Percentiles rank a stretch among this genome's conserved stretches.
phyloP scores from a whole-genome alignment of 2,329 filamentous ascomycete species.

The Sarocladiaceae sp. region DNA sequence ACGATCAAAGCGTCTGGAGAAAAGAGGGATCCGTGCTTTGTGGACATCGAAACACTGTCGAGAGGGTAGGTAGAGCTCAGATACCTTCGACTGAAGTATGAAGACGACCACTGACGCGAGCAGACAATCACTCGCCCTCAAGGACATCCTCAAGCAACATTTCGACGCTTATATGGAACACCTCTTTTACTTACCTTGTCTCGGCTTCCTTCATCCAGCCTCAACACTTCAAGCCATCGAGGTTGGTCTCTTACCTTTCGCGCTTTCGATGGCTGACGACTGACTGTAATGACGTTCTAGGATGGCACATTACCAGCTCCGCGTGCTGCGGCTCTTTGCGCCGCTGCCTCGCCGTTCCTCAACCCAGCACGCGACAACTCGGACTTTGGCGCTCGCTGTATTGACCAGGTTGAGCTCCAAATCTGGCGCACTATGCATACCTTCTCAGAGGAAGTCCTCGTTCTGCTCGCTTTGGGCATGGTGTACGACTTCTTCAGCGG shows the following conservation, averaged over 20 bases:
- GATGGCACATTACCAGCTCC: constrained; percentile 29
- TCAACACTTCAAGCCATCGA: constrained; percentile 10
- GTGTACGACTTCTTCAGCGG: constrained; percentile 31
- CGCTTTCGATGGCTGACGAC: too few relatives aligned
- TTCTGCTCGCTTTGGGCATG: constrained; percentile 30
- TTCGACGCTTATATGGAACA: constrained; percentile 34
- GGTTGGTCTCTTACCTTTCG: too few relatives aligned
- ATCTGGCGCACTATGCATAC: constrained; percentile 35
- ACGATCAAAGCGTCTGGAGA: constrained; percentile 26
- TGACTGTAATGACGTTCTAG: constrained; percentile 11
- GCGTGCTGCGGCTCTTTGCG: constrained; percentile 33
- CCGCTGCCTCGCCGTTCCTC: constrained; percentile 31
- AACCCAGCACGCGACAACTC: constrained; percentile 25
- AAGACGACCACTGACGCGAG: too few relatives aligned
- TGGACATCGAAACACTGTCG: background rate
- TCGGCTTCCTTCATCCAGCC: constrained; percentile 33
- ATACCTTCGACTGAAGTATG: too few relatives aligned
- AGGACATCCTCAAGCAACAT: constrained; percentile 30
- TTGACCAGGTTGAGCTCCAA: constrained; percentile 33
- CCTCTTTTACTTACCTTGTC: constrained; percentile 33
- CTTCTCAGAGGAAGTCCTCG: constrained; percentile 28
- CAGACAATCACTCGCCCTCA: constrained; percentile 29
- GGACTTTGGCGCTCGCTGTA: constrained; percentile 33
- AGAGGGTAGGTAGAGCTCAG: background rate
- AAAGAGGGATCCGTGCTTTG: background rate